Base-by-base conservation (phyloP, 228 moss, liverwort and hornwort genomes). In the Sphagnum fallax region DNA sequence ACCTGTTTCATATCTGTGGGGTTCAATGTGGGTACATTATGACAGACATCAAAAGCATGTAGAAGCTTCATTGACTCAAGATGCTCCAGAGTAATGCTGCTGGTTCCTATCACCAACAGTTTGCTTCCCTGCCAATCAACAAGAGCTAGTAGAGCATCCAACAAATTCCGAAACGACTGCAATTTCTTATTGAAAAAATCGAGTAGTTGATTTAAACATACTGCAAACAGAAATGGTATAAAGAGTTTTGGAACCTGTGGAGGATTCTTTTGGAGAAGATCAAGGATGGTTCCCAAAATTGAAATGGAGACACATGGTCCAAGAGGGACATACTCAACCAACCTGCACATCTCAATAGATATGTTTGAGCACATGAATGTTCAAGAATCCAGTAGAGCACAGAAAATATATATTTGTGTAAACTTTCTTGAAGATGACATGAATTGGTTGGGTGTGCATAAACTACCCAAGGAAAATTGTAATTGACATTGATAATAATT, bases 291-390 rank as follows among this genome's bases (percentile, higher is more conserved):
- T 70, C 93, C 89, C 52, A 96, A 67, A 51, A 96, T 80, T 61
- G 87, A 66, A 65, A 91, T 93, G 51, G 96, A 96, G 81, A 97
- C 93, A 55, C 93, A 85, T 52, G 90, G 97, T 11, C 97, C 97
- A 51, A 93, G 90, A 70, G 76, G 68, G 75, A 97, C 97, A 68
- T 80, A 97, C 80, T 97, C 97, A 47, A 97, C 86, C 73, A 97
- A 80, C 75, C 96, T 96, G 93, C 83, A 79, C 61, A 52, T 80
- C 57, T 92, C 95, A 93, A 32, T 32, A 32, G 32, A 32, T 32
- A 32, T 32, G 32, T 32, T 32, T 32, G 32, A 32, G 32, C 32
- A 32, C 32, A 32, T 32, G 32, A 32, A 32, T 32, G 32, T 32
- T 32, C 32, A 32, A 32, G 32, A 32, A 32, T 32, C 32, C 32